Evolutionary conservation across 352 stramenopile species (phyloP), one percentile per base, ranked within the genome.

Genomic region (Globisporangium emineosum): DNA sequence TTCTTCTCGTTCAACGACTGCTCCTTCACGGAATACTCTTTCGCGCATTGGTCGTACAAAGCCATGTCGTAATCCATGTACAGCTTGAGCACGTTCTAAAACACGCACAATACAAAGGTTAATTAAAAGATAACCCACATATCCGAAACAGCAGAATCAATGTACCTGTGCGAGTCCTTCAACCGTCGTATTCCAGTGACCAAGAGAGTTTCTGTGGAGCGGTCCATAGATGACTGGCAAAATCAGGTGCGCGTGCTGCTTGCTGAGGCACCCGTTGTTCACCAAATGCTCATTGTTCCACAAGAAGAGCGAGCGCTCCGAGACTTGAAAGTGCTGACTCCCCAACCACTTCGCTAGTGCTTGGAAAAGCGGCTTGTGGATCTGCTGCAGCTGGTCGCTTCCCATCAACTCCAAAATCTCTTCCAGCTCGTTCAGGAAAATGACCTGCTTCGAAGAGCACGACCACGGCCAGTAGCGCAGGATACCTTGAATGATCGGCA

Each of bases 211-310:
- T 57, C 85, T 78, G 73, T 89, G 83, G n/a, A 98, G 81, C 23
- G 83, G 77, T 23, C 85, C 82, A 66, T 98, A 98, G 73, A 99
- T 98, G 25, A 98, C 88, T 1, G 97, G 97, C 29, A 99, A 77
- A 27, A 99, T 93, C 54, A 94, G 81, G 55, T 90, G 77, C 27
- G 95, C 92, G 72, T 98, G 93, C 65, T 98, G 79, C 64, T 97
- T 88, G 47, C 88, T 97, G 21, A 98, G 79, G 42, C 95, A 98
- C 12, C 94, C 96, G 45, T 93, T 97, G 64, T 97, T 98, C 29
- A 98, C 96, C 49, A 99, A 85, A 66, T 98, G 95, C 65, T 99
- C 96, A 67, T 99, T 99, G 77, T 99, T 99, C 97, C 97, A 99
- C 21, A 99, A 81, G 71, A 98, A 99, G 5, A 99, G 80, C 19